These are phyloP conservation scores for Rhodomyrtus tomentosa DNA, from an alignment of 345 rosid species.

Conservation along the genomic window DNA sequence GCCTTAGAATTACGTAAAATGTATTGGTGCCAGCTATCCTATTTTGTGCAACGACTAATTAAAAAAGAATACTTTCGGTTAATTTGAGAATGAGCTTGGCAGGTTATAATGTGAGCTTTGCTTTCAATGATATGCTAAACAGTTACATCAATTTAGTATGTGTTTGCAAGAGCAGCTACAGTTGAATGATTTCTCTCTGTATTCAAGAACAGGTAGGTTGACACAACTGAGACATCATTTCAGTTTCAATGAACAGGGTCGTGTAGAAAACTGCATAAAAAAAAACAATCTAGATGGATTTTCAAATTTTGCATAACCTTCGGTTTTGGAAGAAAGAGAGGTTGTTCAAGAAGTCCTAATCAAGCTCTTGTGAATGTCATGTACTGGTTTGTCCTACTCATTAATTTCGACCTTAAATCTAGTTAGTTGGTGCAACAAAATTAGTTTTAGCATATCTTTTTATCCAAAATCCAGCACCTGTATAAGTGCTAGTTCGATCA, in stretches of 20 bases:
- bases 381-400: neutral
- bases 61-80: neutral
- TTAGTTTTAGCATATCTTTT: neutral
- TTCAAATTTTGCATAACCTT: neutral
- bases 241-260: neutral
- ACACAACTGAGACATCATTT: neutral
- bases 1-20: neutral
- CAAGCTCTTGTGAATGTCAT: neutral
- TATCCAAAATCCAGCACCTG: neutral
- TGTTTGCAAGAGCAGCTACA: neutral
- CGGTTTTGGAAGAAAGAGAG: neutral
- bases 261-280: neutral
- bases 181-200: neutral
- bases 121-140: neutral
- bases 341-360: neutral
- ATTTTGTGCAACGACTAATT: neutral
- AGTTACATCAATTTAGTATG: neutral
- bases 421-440: neutral
- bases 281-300: neutral
- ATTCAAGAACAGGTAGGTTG: neutral
- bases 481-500: neutral
- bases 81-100: neutral
- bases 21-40: neutral
- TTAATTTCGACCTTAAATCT: neutral
- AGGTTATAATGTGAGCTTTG: neutral